Evolutionary conservation across 768 basidiomycete genomes (phyloP).

Genomic region (Boletus vermiculosoides): DNA sequence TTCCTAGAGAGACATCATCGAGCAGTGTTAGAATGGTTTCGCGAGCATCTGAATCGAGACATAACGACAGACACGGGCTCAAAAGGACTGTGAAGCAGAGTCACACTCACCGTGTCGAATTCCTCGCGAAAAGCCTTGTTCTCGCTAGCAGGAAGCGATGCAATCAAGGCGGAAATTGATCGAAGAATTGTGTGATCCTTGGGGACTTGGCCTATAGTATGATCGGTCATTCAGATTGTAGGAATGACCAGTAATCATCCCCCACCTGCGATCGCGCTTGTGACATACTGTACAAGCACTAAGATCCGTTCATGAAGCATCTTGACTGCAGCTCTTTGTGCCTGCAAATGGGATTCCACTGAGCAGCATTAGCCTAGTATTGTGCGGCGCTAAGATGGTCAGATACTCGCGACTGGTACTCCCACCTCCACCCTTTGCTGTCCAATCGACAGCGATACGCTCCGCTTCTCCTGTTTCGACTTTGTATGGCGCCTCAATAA

Average conservation of each 20-base stretch:
- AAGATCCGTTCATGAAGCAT: constrained; percentile 94
- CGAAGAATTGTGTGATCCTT: constrained; percentile 82
- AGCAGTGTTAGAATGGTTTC: neutral
- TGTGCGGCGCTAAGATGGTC: neutral
- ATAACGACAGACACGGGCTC: neutral
- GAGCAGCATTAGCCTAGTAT: constrained; percentile 7
- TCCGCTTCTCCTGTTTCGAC: constrained; percentile 99
- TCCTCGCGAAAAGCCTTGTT: constrained; percentile 82
- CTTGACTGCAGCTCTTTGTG: constrained; percentile 91
- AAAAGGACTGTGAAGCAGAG: neutral
- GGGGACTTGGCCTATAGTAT: constrained; percentile 56
- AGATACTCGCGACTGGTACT: constrained; percentile 69
- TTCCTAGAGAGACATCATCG: constrained; percentile 54
- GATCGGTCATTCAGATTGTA: neutral
- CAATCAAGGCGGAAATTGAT: constrained; percentile 80
- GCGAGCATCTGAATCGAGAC: neutral
- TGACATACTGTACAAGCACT: constrained; percentile 84
- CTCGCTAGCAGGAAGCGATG: constrained; percentile 85
- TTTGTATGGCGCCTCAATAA: constrained; percentile 80
- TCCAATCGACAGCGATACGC: constrained; percentile 97
- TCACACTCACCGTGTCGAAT: constrained; percentile 70
- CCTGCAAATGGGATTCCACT: constrained; percentile 91
- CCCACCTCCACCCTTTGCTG: constrained; percentile 80
- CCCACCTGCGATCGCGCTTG: constrained; percentile 70
- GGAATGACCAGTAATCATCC: neutral